These are phyloP conservation scores for Kwoniella bestiolae DNA, from an alignment of 768 basidiomycete species.

Conservation along the genomic window DNA sequence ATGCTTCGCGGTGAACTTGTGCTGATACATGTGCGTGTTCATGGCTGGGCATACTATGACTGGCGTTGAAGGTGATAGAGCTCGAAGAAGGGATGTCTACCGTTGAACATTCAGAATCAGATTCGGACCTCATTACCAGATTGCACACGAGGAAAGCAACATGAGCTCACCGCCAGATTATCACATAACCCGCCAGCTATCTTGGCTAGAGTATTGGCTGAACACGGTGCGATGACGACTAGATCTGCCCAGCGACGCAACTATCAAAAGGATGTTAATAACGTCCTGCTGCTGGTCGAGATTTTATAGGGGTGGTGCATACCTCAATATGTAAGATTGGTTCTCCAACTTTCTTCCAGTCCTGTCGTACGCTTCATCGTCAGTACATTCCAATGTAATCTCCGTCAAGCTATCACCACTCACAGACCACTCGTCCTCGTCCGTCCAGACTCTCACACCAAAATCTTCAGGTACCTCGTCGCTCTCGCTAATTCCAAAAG, in stretches of 20 bases:
- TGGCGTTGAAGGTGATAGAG: slow-evolving; percentile 78
- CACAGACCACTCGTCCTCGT: slow-evolving; percentile 92
- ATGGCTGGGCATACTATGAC: slow-evolving; percentile 95
- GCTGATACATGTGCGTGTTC: slow-evolving; percentile 98
- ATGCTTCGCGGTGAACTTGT: slow-evolving; percentile 86
- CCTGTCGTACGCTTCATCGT: slow-evolving; percentile 60
- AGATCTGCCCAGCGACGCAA: slow-evolving; percentile 83
- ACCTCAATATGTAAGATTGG: slow-evolving; percentile 97
- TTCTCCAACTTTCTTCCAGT: slow-evolving; percentile 75
- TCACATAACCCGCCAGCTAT: slow-evolving; percentile 87
- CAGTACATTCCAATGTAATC: background rate
- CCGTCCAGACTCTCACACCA: slow-evolving; percentile 78
- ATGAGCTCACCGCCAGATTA: slow-evolving; percentile 67
- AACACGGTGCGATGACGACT: slow-evolving; percentile 92
- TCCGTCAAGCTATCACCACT: slow-evolving; percentile 51
- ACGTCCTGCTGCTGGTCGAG: background rate
- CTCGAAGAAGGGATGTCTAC: slow-evolving; percentile 72
- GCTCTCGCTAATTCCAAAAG: background rate
- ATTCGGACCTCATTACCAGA: too few species aligned
- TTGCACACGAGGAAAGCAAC: too few species aligned
- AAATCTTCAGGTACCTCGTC: slow-evolving; percentile 10
- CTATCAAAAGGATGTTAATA: slow-evolving; percentile 32
- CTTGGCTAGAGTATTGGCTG: slow-evolving; percentile 94
- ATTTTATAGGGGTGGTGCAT: background rate
- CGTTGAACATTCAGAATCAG: background rate